These are phyloP conservation scores for Polysphondylium violaceum DNA, from an alignment of 78 protist species.

Conservation along the genomic window DNA sequence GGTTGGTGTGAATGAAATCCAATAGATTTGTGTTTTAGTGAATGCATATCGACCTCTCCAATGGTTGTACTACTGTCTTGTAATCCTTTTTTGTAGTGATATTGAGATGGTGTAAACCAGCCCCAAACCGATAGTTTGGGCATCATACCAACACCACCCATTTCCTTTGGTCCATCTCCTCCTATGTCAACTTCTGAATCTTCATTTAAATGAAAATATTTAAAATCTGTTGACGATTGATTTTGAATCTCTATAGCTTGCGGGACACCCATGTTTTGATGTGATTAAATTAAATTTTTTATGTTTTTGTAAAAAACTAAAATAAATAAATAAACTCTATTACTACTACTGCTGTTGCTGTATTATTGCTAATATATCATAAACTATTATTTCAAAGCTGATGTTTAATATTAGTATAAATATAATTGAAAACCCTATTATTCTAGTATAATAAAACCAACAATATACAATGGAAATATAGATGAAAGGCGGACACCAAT, in stretches of 20 bases:
- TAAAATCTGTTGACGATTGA: conserved; percentile 10
- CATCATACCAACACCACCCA: neutral
- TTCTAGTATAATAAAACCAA: neutral
- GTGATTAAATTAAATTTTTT: neutral
- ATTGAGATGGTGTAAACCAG: conserved; percentile 46
- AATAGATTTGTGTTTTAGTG: neutral
- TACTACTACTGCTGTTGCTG: neutral
- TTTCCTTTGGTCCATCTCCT: neutral
- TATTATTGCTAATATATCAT: neutral
- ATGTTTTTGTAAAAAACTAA: neutral
- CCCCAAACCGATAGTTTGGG: conserved; percentile 54
- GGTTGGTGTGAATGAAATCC: conserved; percentile 4
- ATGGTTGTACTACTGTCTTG: neutral
- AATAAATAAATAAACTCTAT: neutral
- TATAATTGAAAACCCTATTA: neutral
- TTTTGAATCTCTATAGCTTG: conserved; percentile 51
- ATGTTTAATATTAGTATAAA: no score
- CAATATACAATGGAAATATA: neutral
- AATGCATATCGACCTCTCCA: neutral
- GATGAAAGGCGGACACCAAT: neutral
- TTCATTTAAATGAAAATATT: conserved; percentile 45
- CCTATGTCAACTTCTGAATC: neutral
- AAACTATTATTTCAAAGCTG: neutral
- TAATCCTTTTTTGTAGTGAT: neutral
- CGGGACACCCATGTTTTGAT: conserved; percentile 51